Evolutionary conservation across 306 rosid genomes (phyloP).

Genomic region (Rosa persica): DNA sequence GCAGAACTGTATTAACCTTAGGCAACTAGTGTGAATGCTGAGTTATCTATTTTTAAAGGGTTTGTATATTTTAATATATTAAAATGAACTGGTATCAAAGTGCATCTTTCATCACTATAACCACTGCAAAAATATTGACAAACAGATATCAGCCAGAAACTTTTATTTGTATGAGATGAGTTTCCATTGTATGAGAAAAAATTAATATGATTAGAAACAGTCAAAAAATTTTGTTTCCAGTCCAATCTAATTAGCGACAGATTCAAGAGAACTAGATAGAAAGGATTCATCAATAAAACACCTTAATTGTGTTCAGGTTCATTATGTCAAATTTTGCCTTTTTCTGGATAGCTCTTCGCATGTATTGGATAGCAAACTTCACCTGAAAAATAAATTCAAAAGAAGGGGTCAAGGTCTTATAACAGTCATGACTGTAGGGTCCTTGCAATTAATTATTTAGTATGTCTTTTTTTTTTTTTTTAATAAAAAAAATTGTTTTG

Average conservation of each 20-base stretch:
- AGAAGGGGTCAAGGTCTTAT: conserved; percentile 6
- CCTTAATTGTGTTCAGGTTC: conserved; percentile 86
- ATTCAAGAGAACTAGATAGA: neutral
- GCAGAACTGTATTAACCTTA: neutral
- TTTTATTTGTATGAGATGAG: neutral
- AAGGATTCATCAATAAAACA: conserved; percentile 12
- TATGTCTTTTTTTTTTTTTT: neutral
- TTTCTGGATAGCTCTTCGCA: conserved; percentile 85
- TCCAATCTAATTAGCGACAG: neutral
- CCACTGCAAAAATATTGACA: neutral
- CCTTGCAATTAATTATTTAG: neutral
- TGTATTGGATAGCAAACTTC: conserved; percentile 89
- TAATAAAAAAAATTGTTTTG: neutral
- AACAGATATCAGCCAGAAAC: neutral
- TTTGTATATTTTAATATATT: neutral
- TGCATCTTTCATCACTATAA: neutral
- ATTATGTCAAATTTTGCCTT: conserved; percentile 94
- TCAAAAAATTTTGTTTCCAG: no score
- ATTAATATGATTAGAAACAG: no score
- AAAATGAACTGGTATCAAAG: neutral
- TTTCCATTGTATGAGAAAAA: neutral
- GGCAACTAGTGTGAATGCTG: neutral
- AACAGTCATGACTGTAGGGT: neutral
- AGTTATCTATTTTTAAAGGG: neutral
- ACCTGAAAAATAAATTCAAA: conserved; percentile 42